Evolutionary conservation across 768 basidiomycete species (phyloP).

Genomic region (Stropharia rugosoannulata): DNA sequence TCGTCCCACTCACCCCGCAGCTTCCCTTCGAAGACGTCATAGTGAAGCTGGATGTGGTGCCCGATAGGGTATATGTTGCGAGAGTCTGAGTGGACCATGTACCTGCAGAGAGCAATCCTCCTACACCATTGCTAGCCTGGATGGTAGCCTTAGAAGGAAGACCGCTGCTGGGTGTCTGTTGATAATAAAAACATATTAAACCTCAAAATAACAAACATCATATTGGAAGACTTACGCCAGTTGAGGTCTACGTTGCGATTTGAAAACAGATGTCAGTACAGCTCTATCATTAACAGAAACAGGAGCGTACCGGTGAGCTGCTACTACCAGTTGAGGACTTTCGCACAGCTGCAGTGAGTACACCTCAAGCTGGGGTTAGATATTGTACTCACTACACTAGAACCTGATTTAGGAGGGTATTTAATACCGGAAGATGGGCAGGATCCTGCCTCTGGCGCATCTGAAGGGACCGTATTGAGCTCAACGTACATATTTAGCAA

Average conservation of each 20-base stretch:
- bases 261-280: neutral
- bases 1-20: constrained; percentile 48
- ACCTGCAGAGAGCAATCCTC: constrained; percentile 53
- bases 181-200: constrained; percentile 10
- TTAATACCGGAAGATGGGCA: constrained; percentile 59
- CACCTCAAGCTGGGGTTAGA: too few relatives aligned
- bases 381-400: neutral
- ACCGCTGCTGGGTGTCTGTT: constrained; percentile 3
- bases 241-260: constrained; percentile 4
- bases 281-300: neutral
- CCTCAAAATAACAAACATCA: neutral
- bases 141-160: constrained; percentile 50
- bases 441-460: constrained; percentile 44
- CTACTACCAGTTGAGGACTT: neutral
- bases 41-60: constrained; percentile 50
- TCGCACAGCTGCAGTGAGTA: too few relatives aligned
- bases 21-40: constrained; percentile 58
- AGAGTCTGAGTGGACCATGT: constrained; percentile 64
- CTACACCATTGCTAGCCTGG: constrained; percentile 39
- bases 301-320: neutral
- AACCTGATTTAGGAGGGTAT: constrained; percentile 56
- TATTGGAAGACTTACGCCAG: constrained; percentile 14
- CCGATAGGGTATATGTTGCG: constrained; percentile 52
- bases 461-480: constrained; percentile 27
- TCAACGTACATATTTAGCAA: neutral